Evolutionary conservation across 805 yeast genomes (phyloP).

Genomic region (Cyberlindnera saturnus): DNA sequence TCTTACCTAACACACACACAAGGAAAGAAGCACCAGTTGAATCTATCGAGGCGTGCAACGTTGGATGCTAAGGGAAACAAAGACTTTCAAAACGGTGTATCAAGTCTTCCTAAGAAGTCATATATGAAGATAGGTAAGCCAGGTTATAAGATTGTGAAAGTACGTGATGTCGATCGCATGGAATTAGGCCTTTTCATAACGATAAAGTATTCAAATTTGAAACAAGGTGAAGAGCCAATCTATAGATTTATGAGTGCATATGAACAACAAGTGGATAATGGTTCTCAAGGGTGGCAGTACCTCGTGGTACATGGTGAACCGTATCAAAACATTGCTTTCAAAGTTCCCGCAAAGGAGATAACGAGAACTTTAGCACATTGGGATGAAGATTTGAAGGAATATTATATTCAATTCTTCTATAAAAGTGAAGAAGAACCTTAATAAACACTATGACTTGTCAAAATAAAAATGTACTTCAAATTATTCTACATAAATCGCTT

Average conservation of each 20-base stretch:
- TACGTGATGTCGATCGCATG: constrained; percentile 52
- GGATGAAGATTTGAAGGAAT: constrained; percentile 65
- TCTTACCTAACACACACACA: constrained; percentile 80
- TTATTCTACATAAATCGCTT: no score
- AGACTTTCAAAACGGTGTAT: constrained; percentile 2
- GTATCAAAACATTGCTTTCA: constrained; percentile 73
- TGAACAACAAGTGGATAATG: constrained; percentile 52
- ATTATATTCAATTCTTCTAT: constrained; percentile 67
- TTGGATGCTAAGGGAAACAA: constrained; percentile 17
- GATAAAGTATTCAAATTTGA: constrained; percentile 47
- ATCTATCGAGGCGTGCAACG: constrained; percentile 57
- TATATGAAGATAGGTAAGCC: constrained; percentile 60
- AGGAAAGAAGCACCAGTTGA: constrained; percentile 77
- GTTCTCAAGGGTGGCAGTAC: constrained; percentile 49
- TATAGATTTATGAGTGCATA: constrained; percentile 73
- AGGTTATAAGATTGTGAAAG: constrained; percentile 57
- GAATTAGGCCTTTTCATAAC: constrained; percentile 64
- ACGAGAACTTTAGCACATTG: constrained; percentile 56
- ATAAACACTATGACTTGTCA: no score
- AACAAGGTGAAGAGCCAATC: constrained; percentile 44
- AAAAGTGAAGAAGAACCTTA: constrained; percentile 10
- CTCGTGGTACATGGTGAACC: constrained; percentile 85
- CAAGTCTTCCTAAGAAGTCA: constrained; percentile 12
- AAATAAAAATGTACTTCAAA: no score
- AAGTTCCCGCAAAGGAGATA: constrained; percentile 58